Percentiles rank a stretch among this genome's conserved stretches.
Evolutionary conservation across 2,329 filamentous ascomycete species (phyloP).

Genomic region (Talaromyces sp.): DNA sequence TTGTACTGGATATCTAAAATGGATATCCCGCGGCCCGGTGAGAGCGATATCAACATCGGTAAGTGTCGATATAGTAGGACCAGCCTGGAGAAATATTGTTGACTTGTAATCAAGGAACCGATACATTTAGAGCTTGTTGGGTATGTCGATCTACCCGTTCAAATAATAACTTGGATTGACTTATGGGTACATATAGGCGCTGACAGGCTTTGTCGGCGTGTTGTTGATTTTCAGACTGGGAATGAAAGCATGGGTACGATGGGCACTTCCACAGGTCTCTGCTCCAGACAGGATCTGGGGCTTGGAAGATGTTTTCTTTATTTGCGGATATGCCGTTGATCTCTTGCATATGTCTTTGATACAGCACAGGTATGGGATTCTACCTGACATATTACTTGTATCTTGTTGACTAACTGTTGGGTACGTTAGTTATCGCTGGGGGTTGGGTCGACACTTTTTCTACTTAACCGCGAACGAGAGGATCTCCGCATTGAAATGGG

Average conservation of each 20-base stretch:
- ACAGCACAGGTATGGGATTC: slow-evolving; percentile 22
- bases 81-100: neutral
- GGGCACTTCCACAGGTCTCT: slow-evolving; percentile 25
- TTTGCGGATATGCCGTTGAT: slow-evolving; percentile 24
- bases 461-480: slow-evolving; percentile 21
- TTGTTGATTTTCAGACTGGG: slow-evolving; percentile 14
- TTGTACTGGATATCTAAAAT: slow-evolving; percentile 4
- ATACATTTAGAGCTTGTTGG: slow-evolving; percentile 10
- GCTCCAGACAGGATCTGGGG: slow-evolving; percentile 28
- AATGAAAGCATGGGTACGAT: slow-evolving; percentile 26
- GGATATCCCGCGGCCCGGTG: slow-evolving; percentile 14
- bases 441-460: slow-evolving; percentile 28
- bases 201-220: slow-evolving; percentile 14
- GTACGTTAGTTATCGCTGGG: slow-evolving; percentile 20
- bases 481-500: slow-evolving; percentile 22
- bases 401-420: neutral
- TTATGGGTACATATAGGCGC: slow-evolving; percentile 5
- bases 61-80: neutral
- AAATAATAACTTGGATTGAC: neutral
- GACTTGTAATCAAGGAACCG: slow-evolving; percentile 6
- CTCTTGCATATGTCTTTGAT: slow-evolving; percentile 26
- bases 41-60: slow-evolving; percentile 15
- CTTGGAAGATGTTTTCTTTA: slow-evolving; percentile 27
- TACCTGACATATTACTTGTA: neutral
- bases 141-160: neutral